These are phyloP conservation scores for Akebia trifoliata DNA, from an alignment of 164 flowering plant genomes.

Conservation along the genomic window DNA sequence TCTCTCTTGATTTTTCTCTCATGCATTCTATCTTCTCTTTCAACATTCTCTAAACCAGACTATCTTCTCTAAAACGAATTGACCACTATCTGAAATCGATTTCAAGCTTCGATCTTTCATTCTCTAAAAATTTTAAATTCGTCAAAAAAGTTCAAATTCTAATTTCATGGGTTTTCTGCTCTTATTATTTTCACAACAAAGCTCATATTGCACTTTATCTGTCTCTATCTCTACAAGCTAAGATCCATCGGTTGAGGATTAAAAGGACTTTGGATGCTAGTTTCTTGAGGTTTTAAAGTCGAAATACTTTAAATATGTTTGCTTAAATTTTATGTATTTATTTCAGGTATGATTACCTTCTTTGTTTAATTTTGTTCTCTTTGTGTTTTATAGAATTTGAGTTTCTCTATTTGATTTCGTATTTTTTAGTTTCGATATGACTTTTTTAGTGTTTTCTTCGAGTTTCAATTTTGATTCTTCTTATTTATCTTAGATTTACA, in stretches of 20 bases:
- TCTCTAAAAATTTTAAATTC: no score
- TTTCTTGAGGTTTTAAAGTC: constrained; percentile 15
- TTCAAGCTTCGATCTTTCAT: no score
- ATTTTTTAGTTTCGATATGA: background rate
- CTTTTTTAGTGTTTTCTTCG: background rate
- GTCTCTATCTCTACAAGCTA: constrained; percentile 15
- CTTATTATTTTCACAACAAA: no score
- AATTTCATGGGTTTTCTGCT: no score
- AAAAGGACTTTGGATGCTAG: constrained; percentile 21
- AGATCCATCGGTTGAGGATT: constrained; percentile 39
- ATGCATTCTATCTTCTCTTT: no score
- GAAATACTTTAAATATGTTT: constrained; percentile 29
- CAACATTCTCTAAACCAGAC: no score
- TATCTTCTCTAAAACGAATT: no score
- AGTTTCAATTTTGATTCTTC: background rate
- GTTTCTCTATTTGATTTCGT: background rate
- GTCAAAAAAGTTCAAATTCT: no score
- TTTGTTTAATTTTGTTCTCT: background rate
- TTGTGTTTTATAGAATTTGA: background rate
- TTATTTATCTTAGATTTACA: background rate
- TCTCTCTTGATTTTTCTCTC: no score
- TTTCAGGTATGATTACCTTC: constrained; percentile 18
- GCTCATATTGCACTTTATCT: no score
- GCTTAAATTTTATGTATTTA: constrained; percentile 16
- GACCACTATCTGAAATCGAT: no score